These are phyloP conservation scores for Blastobotrys robertii DNA, from an alignment of 805 yeast genomes.

Conservation along the genomic window DNA sequence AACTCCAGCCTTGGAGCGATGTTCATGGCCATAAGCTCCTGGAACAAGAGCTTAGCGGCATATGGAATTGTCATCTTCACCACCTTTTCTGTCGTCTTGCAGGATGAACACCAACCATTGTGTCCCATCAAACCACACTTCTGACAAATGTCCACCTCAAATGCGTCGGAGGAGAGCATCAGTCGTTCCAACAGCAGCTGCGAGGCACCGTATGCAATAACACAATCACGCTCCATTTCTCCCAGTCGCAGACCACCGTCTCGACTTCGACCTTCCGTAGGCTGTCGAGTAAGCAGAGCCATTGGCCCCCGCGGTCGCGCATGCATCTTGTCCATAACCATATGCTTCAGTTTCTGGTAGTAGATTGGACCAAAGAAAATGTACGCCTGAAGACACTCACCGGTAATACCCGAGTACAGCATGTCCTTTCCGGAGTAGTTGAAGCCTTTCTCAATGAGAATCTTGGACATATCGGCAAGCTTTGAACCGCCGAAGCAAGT, in stretches of 20 bases:
- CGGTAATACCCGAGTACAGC: slow-evolving; percentile 95
- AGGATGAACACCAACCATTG: slow-evolving; percentile 95
- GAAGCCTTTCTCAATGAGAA: slow-evolving; percentile 83
- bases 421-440: slow-evolving; percentile 94
- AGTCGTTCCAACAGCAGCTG: slow-evolving; percentile 86
- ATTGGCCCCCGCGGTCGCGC: slow-evolving; percentile 99
- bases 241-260: slow-evolving; percentile 99
- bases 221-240: slow-evolving; percentile 99
- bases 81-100: slow-evolving; percentile 78
- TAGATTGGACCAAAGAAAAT: slow-evolving; percentile 98
- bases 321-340: slow-evolving; percentile 99
- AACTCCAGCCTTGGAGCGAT: slow-evolving; percentile 91
- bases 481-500: slow-evolving; percentile 99
- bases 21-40: slow-evolving; percentile 96
- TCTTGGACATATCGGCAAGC: slow-evolving; percentile 86
- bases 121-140: slow-evolving; percentile 96
- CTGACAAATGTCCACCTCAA: slow-evolving; percentile 92
- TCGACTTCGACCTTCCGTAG: slow-evolving; percentile 97
- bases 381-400: slow-evolving; percentile 94
- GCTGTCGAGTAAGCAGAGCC: slow-evolving; percentile 95
- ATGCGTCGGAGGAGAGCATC: slow-evolving; percentile 95
- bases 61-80: slow-evolving; percentile 95
- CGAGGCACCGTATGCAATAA: slow-evolving; percentile 97
- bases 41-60: slow-evolving; percentile 97
- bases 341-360: slow-evolving; percentile 95